Percentiles rank a stretch among this genome's conserved stretches.
These are phyloP conservation scores for Gossypium schwendimanii DNA, from an alignment of 441 rosid species.

Conservation along the genomic window DNA sequence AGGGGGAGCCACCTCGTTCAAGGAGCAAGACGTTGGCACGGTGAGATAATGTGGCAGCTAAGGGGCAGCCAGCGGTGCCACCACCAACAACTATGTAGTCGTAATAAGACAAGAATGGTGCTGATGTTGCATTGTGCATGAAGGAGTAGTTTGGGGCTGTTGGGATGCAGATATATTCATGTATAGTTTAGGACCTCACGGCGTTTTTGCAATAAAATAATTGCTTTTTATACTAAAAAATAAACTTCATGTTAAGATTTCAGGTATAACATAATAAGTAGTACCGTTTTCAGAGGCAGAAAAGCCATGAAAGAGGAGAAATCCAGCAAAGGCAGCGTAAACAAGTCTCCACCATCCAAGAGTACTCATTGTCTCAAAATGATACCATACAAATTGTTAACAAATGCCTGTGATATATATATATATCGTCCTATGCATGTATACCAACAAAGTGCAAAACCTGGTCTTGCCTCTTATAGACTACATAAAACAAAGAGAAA, in stretches of 20 bases:
- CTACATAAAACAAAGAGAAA: neutral
- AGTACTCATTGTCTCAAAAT: constrained; percentile 19
- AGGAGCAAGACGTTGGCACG: constrained; percentile 57
- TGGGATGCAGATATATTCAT: neutral
- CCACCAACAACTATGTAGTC: constrained; percentile 85
- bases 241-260: neutral
- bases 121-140: constrained; percentile 37
- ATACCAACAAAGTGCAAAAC: neutral
- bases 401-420: neutral
- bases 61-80: constrained; percentile 85
- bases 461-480: constrained; percentile 12
- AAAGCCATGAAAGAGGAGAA: constrained; percentile 28
- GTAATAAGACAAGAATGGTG: constrained; percentile 39
- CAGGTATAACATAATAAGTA: too few relatives aligned
- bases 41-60: constrained; percentile 77
- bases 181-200: neutral
- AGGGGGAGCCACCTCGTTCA: constrained; percentile 82
- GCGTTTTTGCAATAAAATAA: neutral
- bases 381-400: neutral
- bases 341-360: constrained; percentile 17
- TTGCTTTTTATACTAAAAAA: neutral
- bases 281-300: constrained; percentile 30
- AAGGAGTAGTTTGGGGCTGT: constrained; percentile 34
- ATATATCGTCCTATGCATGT: neutral
- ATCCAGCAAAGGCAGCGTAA: constrained; percentile 15